Evolutionary conservation across 768 basidiomycete species (phyloP), one percentile per base, ranked within the genome.

Genomic region (Termitomyces sp.): DNA sequence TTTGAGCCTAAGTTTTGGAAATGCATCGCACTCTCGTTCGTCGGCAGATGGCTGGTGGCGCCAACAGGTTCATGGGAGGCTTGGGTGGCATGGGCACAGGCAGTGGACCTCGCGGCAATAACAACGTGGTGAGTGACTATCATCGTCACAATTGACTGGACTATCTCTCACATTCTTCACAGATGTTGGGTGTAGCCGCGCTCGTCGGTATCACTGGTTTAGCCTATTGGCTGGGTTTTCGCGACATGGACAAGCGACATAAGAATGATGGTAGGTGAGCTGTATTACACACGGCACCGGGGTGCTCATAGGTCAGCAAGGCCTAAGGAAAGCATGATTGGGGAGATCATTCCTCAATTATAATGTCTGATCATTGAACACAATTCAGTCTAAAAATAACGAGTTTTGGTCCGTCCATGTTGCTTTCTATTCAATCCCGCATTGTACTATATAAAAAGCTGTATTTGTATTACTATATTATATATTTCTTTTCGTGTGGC

Each of bases 181-280:
- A 64, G 63, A 47, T 61, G 35, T 10, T 62, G 45, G 61, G 58
- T 35, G 30, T 64, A 2, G 60, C 58, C 5, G 64, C 57, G 2
- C 51, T 60, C 38, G 54, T 57, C 7, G 64, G 55, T 8, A 26
- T 64, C 15, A 61, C 64, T 2, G 50, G 58, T 19, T 28, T 62
- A 26, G 62, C 54, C 15, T 65, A 65, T 51, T 64, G 56, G 46
- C 45, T 52, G 55, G 64, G 63, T 21, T 65, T 61, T 38, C 58
- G 55, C 37, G 64, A 64, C 32, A 61, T 65, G 6, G 63, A 64
- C 21, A 62, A 60, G 30, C 58, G 64, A 47, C 63, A 65, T 53
- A 60, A 53, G 41, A 56, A 56, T 15, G 61, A 64, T 51, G 62
- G 64, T 64, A 55, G 53, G 63, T 57, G 28, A 60, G 57, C 49